A percentile compares a stretch with the other conserved stretches of the same genome.
Evolutionary conservation across 805 yeast genomes (phyloP).

Genomic region (Kregervanrija delftensis): DNA sequence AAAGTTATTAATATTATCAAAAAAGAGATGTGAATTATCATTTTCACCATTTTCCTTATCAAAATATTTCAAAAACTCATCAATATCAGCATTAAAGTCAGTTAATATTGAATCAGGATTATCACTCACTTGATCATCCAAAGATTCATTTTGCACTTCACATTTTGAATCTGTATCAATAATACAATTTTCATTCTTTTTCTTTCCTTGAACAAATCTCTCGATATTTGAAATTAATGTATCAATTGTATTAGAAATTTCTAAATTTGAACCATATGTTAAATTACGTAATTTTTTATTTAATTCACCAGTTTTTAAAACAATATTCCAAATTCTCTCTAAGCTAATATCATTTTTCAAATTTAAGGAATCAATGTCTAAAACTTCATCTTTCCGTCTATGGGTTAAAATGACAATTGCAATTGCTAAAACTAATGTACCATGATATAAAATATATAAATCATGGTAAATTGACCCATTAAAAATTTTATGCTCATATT

Average conservation of each 20-base stretch:
- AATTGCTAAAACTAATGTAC: conserved; percentile 4
- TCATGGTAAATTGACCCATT: conserved; percentile 7
- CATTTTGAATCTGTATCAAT: no score
- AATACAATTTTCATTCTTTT: no score
- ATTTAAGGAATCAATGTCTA: conserved; percentile 1
- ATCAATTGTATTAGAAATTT: background rate
- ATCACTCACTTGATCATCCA: no score
- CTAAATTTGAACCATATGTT: conserved; percentile 5
- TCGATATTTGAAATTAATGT: background rate
- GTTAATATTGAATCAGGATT: no score
- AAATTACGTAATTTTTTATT: background rate
- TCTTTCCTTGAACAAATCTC: background rate
- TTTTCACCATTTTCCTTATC: no score
- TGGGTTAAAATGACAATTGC: conserved; percentile 2
- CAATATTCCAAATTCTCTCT: conserved; percentile 3
- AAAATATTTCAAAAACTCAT: no score
- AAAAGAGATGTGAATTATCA: no score
- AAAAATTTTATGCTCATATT: conserved; percentile 1
- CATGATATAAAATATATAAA: conserved; percentile 5
- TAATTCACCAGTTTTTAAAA: conserved; percentile 1
- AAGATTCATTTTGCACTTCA: no score
- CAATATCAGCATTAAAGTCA: no score
- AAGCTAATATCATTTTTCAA: conserved; percentile 1
- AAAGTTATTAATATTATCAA: no score
- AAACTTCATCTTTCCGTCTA: background rate